Base-by-base conservation (phyloP, 305 asterid species). In the Solanum hybrid region DNA sequence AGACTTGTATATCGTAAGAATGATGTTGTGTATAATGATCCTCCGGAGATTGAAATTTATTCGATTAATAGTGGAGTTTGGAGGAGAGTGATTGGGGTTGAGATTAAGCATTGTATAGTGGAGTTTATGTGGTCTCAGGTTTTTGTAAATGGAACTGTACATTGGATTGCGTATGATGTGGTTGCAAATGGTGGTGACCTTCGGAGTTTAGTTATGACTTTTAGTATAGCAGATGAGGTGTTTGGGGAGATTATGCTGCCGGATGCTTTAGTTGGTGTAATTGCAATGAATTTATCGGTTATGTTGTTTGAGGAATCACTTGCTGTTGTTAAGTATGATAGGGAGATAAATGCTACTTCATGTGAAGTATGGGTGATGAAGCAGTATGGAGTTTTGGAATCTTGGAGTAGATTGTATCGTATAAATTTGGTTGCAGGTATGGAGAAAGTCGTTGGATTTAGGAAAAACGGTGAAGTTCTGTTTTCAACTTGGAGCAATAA, bases 311-410 rank as follows among this genome's bases (percentile, higher is more conserved):
- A 79, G 90, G 92, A 81, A 34, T 91, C 92, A 2, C 93, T 95
- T 64, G 94, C 89, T 19, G 94, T 92, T 88, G 76, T 91, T 24
- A 90, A 90, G 72, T 89, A 36, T 24, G 80, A 66, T 24, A 88
- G 75, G 71, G 90, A 64, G 27, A 64, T 24, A 13, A 88, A 86
- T 19, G 80, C 34, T 85, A 66, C 35, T 56, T 88, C 24, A 12
- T 91, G 93, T 89, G 91, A 87, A 87, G 92, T 96, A 88, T 96
- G 97, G 98, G 87, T 91, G 79, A 94, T 94, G 98, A 91, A 92
- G 91, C 92, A 92, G 78, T 93, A 92, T 82, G 96, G 94, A 51
- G 93, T 93, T 64, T 66, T 56, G 13, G 92, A 91, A 86, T 93
- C 96, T 7, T 95, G 98, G 98, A 90, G 71, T 27, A 93, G 89